Evolutionary conservation across 495 filamentous ascomycete species (phyloP).

Genomic region (Ascodesmis nigricans): DNA sequence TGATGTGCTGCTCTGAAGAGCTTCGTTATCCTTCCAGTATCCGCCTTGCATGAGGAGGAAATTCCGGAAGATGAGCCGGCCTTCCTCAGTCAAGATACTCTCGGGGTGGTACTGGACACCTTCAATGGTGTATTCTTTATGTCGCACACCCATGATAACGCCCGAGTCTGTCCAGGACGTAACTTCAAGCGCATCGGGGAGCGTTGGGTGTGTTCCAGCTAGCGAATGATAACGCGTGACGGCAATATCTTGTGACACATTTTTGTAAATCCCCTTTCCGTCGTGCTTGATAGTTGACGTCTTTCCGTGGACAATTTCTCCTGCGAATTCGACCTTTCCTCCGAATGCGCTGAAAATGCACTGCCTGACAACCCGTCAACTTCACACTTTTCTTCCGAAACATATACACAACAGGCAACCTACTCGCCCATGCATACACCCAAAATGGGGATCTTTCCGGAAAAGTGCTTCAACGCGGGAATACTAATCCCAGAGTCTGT

Average conservation of each 20-base stretch:
- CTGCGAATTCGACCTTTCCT: conserved; percentile 74
- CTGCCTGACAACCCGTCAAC: conserved; percentile 39
- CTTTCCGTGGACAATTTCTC: conserved; percentile 93
- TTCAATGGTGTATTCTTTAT: conserved; percentile 74
- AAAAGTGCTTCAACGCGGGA: conserved; percentile 73
- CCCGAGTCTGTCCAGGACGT: conserved; percentile 70
- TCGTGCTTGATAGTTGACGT: conserved; percentile 81
- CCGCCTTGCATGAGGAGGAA: conserved; percentile 72
- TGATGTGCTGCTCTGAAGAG: conserved; percentile 21
- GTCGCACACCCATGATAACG: conserved; percentile 90
- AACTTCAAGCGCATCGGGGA: conserved; percentile 72
- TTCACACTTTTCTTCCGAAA: neutral
- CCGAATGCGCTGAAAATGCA: conserved; percentile 87
- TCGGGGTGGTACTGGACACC: conserved; percentile 97
- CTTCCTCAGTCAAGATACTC: conserved; percentile 80
- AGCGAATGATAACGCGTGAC: conserved; percentile 95
- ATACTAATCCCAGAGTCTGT: conserved; percentile 82
- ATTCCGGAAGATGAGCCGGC: conserved; percentile 73
- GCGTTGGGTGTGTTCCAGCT: conserved; percentile 71
- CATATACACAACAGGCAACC: conserved; percentile 21
- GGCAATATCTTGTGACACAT: conserved; percentile 50
- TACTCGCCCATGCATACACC: conserved; percentile 96
- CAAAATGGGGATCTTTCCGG: conserved; percentile 89
- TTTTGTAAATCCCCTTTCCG: conserved; percentile 62
- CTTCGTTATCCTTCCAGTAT: conserved; percentile 67